phyloP scores from a whole-genome alignment of 495 filamentous ascomycete species.

The Astrothelium macrocarpum region DNA sequence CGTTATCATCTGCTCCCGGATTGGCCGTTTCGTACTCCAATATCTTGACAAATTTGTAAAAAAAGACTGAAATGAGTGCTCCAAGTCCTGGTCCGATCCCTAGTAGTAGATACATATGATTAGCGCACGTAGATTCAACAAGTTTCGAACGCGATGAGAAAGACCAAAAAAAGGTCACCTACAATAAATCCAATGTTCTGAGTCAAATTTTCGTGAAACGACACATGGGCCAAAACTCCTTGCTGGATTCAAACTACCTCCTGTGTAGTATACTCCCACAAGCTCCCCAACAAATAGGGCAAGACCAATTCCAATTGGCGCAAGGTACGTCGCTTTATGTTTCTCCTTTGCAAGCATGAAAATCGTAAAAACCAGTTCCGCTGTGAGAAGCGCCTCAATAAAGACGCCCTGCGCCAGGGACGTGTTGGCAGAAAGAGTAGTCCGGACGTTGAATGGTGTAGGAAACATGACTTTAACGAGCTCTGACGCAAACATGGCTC shows the following conservation, averaged over 20 bases:
- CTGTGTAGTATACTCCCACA: conserved; percentile 16
- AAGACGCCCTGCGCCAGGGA: conserved; percentile 20
- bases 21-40: conserved; percentile 26
- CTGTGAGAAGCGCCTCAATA: conserved; percentile 23
- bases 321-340: conserved; percentile 22
- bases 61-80: conserved; percentile 45
- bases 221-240: conserved; percentile 22
- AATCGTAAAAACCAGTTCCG: conserved; percentile 24
- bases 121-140: too few species aligned
- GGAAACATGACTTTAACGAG: conserved; percentile 20
- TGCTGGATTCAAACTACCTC: conserved; percentile 21
- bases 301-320: conserved; percentile 23
- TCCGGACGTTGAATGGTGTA: conserved; percentile 17
- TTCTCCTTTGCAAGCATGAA: conserved; percentile 28
- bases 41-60: conserved; percentile 25
- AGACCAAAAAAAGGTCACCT: not conserved
- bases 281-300: conserved; percentile 23
- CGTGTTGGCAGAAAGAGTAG: conserved; percentile 14
- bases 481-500: conserved; percentile 17
- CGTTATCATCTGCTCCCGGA: conserved; percentile 18
- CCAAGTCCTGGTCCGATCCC: conserved; percentile 56
- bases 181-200: conserved; percentile 27
- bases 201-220: conserved; percentile 11
- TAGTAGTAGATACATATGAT: too few species aligned
- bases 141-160: not conserved